phyloP scores from a whole-genome alignment of 306 rosid genomes.

The Inga laurina region DNA sequence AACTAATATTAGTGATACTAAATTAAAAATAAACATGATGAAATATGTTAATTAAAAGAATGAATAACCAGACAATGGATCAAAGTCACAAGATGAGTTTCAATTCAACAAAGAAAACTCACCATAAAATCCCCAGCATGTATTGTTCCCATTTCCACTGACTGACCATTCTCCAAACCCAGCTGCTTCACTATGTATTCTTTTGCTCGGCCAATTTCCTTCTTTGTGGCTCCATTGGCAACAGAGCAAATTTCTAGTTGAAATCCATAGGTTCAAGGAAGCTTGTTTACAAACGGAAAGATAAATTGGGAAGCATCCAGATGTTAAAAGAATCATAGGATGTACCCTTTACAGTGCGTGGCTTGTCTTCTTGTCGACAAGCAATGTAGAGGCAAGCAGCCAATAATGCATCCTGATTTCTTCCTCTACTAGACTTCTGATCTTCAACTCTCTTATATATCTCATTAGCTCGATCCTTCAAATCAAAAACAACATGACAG shows the following conservation, averaged over 20 bases:
- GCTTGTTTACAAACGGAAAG: slow-evolving; percentile 48
- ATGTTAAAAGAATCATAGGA: slow-evolving; percentile 47
- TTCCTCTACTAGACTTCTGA: slow-evolving; percentile 83
- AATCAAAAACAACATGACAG: slow-evolving; percentile 19
- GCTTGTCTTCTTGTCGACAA: slow-evolving; percentile 83
- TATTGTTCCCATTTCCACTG: slow-evolving; percentile 86
- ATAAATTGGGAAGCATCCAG: slow-evolving; percentile 53
- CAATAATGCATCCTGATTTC: slow-evolving; percentile 79
- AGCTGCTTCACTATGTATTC: slow-evolving; percentile 81
- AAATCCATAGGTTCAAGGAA: slow-evolving; percentile 60
- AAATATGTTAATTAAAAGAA: not conserved
- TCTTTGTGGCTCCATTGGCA: slow-evolving; percentile 83
- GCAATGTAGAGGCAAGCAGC: slow-evolving; percentile 91
- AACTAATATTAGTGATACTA: not conserved
- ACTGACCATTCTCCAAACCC: slow-evolving; percentile 75
- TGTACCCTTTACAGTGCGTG: slow-evolving; percentile 85
- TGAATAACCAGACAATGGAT: not conserved
- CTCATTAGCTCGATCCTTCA: slow-evolving; percentile 82
- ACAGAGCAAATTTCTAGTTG: slow-evolving; percentile 78
- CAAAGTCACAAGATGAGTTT: not conserved
- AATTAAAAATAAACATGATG: not conserved
- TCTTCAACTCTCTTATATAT: slow-evolving; percentile 83
- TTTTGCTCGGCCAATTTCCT: slow-evolving; percentile 86
- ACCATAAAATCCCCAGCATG: slow-evolving; percentile 86
- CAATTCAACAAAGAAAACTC: slow-evolving; percentile 26